These are phyloP conservation scores for Hawksworthiomyces lignivorus DNA, from an alignment of 2,329 filamentous ascomycete genomes.

Conservation along the genomic window DNA sequence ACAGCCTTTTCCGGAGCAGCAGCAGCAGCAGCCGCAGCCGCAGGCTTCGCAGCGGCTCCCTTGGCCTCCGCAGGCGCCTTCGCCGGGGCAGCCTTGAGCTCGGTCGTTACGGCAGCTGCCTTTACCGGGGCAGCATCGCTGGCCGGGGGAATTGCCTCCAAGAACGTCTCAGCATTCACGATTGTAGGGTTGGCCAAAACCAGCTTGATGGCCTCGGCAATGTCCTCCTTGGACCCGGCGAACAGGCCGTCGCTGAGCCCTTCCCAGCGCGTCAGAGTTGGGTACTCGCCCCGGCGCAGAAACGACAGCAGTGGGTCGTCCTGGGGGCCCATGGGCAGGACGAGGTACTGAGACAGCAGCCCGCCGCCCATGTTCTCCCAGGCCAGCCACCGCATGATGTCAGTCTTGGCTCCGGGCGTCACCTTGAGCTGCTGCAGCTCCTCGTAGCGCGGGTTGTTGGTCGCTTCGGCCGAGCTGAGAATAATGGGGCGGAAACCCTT, in stretches of 20 bases:
- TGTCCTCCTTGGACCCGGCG: conserved; percentile 56
- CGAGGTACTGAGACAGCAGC: conserved; percentile 68
- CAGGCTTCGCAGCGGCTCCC: not conserved
- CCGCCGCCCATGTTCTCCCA: conserved; percentile 90
- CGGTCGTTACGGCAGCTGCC: not conserved
- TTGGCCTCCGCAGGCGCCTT: not conserved
- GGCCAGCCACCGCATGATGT: conserved; percentile 79
- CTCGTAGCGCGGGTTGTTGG: conserved; percentile 71
- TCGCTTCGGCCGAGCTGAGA: conserved; percentile 70
- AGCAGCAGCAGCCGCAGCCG: not conserved
- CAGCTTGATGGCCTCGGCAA: conserved; percentile 55
- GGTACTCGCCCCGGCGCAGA: conserved; percentile 68
- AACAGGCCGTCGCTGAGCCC: conserved; percentile 65
- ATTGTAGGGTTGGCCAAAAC: conserved; percentile 49
- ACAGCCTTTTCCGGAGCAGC: not conserved
- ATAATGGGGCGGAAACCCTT: conserved; percentile 84
- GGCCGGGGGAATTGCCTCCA: conserved; percentile 45
- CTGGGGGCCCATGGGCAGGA: conserved; percentile 73
- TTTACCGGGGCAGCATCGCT: not conserved
- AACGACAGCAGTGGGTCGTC: conserved; percentile 65
- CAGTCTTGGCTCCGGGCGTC: conserved; percentile 53
- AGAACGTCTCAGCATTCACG: conserved; percentile 53
- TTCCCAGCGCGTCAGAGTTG: conserved; percentile 66
- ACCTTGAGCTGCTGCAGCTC: conserved; percentile 58
- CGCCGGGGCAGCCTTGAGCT: not conserved